A percentile compares a stretch with the other conserved stretches of the same genome.
Conservation (phyloP, 305 asterid species). For the Solanum hybrid region DNA sequence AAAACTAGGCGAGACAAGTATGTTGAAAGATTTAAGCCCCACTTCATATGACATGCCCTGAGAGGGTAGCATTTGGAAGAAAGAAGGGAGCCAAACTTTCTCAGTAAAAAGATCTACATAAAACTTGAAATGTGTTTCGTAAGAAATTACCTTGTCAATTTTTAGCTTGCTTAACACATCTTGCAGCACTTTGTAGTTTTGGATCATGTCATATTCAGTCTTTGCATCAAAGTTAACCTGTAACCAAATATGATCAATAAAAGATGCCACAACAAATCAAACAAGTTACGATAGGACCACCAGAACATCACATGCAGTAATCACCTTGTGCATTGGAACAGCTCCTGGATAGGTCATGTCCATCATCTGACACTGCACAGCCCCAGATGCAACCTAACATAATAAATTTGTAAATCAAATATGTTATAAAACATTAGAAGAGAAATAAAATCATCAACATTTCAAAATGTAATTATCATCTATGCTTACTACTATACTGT, state of each 20-base stretch:
- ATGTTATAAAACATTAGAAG: neutral
- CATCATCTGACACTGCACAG: conserved; percentile 91
- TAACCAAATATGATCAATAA: conserved; percentile 9
- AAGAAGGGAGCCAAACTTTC: neutral
- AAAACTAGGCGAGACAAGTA: neutral
- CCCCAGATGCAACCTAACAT: conserved; percentile 77
- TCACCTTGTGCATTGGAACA: conserved; percentile 92
- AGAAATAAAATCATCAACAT: neutral
- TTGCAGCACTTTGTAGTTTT: conserved; percentile 88
- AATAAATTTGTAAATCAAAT: neutral
- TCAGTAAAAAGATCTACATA: neutral
- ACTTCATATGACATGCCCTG: neutral
- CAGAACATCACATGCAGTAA: neutral
- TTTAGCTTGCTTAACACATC: conserved; percentile 82
- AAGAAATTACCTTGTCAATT: conserved; percentile 50
- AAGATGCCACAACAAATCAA: conserved; percentile 4
- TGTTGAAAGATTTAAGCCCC: neutral
- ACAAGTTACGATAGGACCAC: neutral
- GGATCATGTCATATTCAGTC: conserved; percentile 86
- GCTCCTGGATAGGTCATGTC: conserved; percentile 81
- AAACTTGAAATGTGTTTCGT: neutral
- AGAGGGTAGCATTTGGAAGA: neutral
- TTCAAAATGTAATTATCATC: neutral
- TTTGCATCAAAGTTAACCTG: conserved; percentile 87
- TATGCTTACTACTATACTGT: neutral